Evolutionary conservation across 768 basidiomycete genomes (phyloP), one percentile per base, ranked within the genome.

Genomic region (Hypholoma fasciculare): DNA sequence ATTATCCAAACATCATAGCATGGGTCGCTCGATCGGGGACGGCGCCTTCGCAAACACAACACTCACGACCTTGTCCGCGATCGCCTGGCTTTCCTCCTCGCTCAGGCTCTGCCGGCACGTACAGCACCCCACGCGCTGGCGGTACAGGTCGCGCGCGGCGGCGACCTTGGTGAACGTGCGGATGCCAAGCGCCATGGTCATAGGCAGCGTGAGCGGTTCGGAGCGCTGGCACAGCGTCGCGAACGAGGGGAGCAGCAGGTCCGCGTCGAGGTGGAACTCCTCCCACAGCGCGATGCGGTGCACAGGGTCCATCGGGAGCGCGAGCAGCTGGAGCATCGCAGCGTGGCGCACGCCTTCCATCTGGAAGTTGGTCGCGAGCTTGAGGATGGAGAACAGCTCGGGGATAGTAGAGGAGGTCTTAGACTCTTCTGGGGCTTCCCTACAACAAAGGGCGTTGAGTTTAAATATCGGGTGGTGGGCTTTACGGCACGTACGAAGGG

Each of bases 401-500:
- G 69, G 69, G 6, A 69, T 51, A 7, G 69, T 71, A 23, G 62
- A 48, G 27, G 65, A 52, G 46, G 63, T 65, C 50, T 67, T 62
- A 7, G 63, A 46, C 14, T 61, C 48, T 3, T 40, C 47, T 64
- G 51, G 44, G 50, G 17, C 52, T 50, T 20, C 48, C 26, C 48
- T 49, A 23, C n/a, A 3, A n/a, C n/a, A 16, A n/a, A n/a, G 48
- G 37, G 14, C n/a, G 43, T 50, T 23, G 5, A n/a, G 17, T 12
- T 36, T 2, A 30, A 17, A 19, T n/a, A 17, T 23, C 16, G 20
- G 19, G 48, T 12, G 7, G 7, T n/a, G 13, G 12, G 19, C 37
- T 57, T 34, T 11, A 57, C 44, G 36, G n/a, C 19, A 61, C 70
- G 57, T 63, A 86, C 84, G 75, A 72, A 19, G 84, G 82, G 57